A percentile compares a stretch with the other conserved stretches of the same genome.
Conservation (phyloP, 1,139 yeast genomes). For the Hansenula lynferdii region DNA sequence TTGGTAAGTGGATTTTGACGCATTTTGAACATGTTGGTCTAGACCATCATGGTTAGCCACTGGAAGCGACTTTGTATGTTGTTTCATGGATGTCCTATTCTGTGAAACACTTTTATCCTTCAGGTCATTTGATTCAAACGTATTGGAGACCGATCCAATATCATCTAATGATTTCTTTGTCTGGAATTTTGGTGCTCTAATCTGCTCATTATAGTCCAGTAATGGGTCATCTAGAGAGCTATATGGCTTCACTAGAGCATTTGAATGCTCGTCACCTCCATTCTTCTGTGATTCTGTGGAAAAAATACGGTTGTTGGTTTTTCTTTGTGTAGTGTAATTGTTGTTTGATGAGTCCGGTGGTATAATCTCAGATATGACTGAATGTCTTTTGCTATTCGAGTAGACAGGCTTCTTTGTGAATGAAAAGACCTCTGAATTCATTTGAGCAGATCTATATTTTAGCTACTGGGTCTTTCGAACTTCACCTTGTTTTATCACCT, state of each 20-base stretch:
- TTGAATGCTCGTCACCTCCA: too few species aligned
- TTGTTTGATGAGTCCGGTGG: constrained; percentile 7
- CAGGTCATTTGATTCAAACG: constrained; percentile 1
- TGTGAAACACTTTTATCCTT: constrained; percentile 3
- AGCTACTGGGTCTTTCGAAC: not conserved
- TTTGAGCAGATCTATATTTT: not conserved
- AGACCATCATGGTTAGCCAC: too few species aligned
- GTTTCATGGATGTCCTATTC: too few species aligned
- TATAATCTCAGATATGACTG: constrained; percentile 15
- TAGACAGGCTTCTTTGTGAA: constrained; percentile 19
- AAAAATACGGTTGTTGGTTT: not conserved
- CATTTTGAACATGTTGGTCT: too few species aligned
- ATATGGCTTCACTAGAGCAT: too few species aligned
- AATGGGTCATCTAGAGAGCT: constrained; percentile 19
- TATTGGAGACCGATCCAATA: constrained; percentile 6
- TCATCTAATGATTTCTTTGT: constrained; percentile 7
- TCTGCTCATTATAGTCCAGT: constrained; percentile 22
- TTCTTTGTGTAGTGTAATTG: constrained; percentile 2
- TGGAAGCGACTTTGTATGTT: not conserved
- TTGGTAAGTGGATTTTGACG: constrained; percentile 16
- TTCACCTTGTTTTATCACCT: not conserved
- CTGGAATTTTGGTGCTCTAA: constrained; percentile 23
- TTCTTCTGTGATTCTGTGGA: too few species aligned
- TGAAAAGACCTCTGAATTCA: constrained; percentile 16
- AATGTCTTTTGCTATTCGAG: constrained; percentile 6